phyloP scores from a whole-genome alignment of 148 eudicot species.

The Hydrangea macrophylla region DNA sequence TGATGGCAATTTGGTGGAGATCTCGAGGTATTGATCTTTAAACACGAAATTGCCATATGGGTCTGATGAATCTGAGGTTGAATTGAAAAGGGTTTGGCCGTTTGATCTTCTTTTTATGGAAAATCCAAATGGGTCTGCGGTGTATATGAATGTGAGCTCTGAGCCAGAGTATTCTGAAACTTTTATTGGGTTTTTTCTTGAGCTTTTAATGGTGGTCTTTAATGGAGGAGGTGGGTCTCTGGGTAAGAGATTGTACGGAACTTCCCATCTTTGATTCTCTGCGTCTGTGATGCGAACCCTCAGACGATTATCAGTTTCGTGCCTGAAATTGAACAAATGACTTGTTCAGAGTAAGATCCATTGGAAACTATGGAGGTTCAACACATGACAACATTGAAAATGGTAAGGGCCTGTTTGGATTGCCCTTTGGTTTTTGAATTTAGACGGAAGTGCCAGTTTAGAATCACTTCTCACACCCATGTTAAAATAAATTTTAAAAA shows the following conservation, averaged over 20 bases:
- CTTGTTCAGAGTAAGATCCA: neutral
- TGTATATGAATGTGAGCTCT: slow-evolving; percentile 62
- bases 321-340: slow-evolving; percentile 39
- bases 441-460: no score
- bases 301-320: slow-evolving; percentile 69
- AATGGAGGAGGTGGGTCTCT: slow-evolving; percentile 58
- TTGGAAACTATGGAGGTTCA: neutral
- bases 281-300: slow-evolving; percentile 87
- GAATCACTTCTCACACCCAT: no score
- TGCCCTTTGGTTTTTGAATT: no score
- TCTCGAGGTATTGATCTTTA: slow-evolving; percentile 85
- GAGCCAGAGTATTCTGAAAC: slow-evolving; percentile 40
- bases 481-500: no score
- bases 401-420: no score
- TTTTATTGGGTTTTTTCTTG: slow-evolving; percentile 45
- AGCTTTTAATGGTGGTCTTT: slow-evolving; percentile 32
- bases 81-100: slow-evolving; percentile 73
- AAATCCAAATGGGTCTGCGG: slow-evolving; percentile 66
- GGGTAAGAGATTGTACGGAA: slow-evolving; percentile 77
- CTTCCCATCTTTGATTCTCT: slow-evolving; percentile 85
- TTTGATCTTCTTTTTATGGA: slow-evolving; percentile 67
- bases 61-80: slow-evolving; percentile 41
- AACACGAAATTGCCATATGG: slow-evolving; percentile 56
- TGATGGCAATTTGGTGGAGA: slow-evolving; percentile 66
- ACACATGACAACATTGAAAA: neutral